phyloP scores from a whole-genome alignment of 116 monocot genomes.

The Trichopus zeylanicus region DNA sequence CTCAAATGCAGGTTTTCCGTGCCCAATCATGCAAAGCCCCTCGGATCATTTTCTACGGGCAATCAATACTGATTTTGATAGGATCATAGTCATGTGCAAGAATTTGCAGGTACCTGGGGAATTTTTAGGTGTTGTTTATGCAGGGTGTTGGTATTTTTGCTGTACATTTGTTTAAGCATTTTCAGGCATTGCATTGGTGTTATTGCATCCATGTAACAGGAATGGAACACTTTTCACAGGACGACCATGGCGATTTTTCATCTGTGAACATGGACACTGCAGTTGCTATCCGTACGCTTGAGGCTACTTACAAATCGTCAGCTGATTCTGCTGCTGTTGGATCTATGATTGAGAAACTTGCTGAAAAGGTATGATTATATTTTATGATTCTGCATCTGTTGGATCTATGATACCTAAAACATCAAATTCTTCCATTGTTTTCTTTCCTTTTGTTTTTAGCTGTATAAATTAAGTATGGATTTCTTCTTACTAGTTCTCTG shows the following conservation, averaged over 20 bases:
- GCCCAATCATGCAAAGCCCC: conserved; percentile 99
- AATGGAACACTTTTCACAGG: conserved; percentile 43
- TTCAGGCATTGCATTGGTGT: background rate
- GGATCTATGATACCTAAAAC: too few species aligned
- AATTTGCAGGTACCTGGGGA: conserved; percentile 56
- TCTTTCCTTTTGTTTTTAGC: too few species aligned
- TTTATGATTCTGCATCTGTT: too few species aligned
- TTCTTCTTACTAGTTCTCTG: too few species aligned
- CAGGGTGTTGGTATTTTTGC: background rate
- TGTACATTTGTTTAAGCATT: too few species aligned
- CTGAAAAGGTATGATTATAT: conserved; percentile 48
- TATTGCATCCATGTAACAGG: conserved; percentile 5
- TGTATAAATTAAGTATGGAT: too few species aligned
- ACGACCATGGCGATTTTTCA: conserved; percentile 93
- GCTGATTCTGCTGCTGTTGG: conserved; percentile 73
- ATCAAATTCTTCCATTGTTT: too few species aligned
- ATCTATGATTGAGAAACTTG: conserved; percentile 64
- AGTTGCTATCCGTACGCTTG: conserved; percentile 92
- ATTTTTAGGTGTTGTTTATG: background rate
- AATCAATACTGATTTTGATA: conserved; percentile 94
- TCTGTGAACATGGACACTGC: conserved; percentile 99
- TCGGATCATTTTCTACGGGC: conserved; percentile 97
- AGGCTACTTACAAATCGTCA: conserved; percentile 92
- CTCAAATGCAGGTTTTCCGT: conserved; percentile 96
- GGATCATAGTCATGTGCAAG: conserved; percentile 96